Evolutionary conservation across 2,329 filamentous ascomycete genomes (phyloP).

Genomic region (Acephala macrosclerotiorum): DNA sequence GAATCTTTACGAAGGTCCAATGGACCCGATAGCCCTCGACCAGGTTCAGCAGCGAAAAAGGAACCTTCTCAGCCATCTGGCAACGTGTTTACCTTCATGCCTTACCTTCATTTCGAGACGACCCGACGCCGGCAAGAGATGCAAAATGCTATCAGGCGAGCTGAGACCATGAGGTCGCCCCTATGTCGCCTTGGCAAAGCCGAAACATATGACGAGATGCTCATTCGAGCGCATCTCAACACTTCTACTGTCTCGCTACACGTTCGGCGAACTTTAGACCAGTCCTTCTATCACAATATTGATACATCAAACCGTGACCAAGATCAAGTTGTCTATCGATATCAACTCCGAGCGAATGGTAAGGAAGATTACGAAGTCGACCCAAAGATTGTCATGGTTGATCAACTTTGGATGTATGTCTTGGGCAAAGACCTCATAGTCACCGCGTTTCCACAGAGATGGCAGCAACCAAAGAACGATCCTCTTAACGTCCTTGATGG

Average conservation of each 20-base stretch:
- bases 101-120: slow-evolving; percentile 40
- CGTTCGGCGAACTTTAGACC: slow-evolving; percentile 54
- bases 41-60: slow-evolving; percentile 22
- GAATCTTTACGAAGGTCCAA: slow-evolving; percentile 13
- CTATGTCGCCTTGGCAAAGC: slow-evolving; percentile 30
- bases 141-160: slow-evolving; percentile 38
- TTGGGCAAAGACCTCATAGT: slow-evolving; percentile 43
- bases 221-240: slow-evolving; percentile 38
- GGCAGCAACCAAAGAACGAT: slow-evolving; percentile 51
- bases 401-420: slow-evolving; percentile 55
- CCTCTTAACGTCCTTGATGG: slow-evolving; percentile 51
- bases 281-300: slow-evolving; percentile 52
- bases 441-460: slow-evolving; percentile 47
- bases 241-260: slow-evolving; percentile 48
- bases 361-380: slow-evolving; percentile 24
- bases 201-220: slow-evolving; percentile 38
- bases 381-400: slow-evolving; percentile 50
- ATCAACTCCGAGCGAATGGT: slow-evolving; percentile 32
- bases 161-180: slow-evolving; percentile 30
- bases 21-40: slow-evolving; percentile 21
- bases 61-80: slow-evolving; percentile 27
- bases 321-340: slow-evolving; percentile 42
- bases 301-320: slow-evolving; percentile 50
- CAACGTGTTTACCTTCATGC: slow-evolving; percentile 39
- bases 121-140: slow-evolving; percentile 35